Conservation (phyloP, 305 asterid species). For the Rubia tinctorum region DNA sequence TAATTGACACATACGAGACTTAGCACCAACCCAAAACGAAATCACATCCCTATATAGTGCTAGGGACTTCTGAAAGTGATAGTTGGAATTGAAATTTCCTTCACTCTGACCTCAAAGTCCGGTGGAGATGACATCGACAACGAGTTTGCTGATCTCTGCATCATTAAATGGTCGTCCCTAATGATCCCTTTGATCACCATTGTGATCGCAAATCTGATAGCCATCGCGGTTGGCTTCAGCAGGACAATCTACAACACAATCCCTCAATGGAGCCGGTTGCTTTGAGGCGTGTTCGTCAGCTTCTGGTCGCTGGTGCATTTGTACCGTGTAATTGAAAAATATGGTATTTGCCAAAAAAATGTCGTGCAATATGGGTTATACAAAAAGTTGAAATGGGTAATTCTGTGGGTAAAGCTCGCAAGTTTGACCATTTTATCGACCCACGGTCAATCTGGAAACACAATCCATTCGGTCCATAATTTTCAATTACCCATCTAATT, state of each 20-base stretch:
- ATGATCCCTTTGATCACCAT: constrained; percentile 49
- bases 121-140: constrained; percentile 36
- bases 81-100: constrained; percentile 45
- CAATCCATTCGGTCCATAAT: no score
- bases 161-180: constrained; percentile 44
- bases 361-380: no score
- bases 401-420: no score
- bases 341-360: constrained; percentile 49
- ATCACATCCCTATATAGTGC: constrained; percentile 43
- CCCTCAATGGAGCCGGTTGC: constrained; percentile 43
- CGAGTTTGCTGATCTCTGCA: constrained; percentile 35
- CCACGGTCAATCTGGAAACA: no score
- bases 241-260: constrained; percentile 28
- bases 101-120: constrained; percentile 39
- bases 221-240: constrained; percentile 35
- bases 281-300: constrained; percentile 46
- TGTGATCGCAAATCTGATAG: constrained; percentile 39
- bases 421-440: no score
- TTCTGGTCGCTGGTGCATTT: constrained; percentile 50
- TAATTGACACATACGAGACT: constrained; percentile 51
- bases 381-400: no score
- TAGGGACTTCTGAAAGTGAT: constrained; percentile 51
- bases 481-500: no score
- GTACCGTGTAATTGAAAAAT: no score
- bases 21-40: constrained; percentile 50